These are phyloP conservation scores for Solanum dulcamara DNA, from an alignment of 257 asterid species.

Conservation along the genomic window DNA sequence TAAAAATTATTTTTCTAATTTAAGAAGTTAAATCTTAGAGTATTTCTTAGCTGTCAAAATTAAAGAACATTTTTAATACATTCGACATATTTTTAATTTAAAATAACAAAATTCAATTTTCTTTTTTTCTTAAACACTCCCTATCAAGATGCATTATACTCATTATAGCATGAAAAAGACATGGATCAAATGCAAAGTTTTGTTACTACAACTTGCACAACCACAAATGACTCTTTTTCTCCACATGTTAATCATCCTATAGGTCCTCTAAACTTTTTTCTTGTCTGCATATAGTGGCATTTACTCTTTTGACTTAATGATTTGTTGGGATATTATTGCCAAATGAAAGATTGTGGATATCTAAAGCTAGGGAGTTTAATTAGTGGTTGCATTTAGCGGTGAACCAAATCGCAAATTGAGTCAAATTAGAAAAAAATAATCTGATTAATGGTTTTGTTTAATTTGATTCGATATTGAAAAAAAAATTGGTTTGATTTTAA, in stretches of 20 bases:
- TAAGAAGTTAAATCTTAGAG: neutral
- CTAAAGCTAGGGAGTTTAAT: neutral
- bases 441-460: no score
- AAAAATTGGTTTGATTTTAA: no score
- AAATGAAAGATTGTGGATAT: neutral
- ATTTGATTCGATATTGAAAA: no score
- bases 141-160: neutral
- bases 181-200: neutral
- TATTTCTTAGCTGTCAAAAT: neutral
- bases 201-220: neutral
- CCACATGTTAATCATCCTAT: neutral
- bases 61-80: no score
- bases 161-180: neutral
- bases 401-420: no score
- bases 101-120: no score
- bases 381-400: neutral
- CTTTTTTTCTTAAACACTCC: neutral
- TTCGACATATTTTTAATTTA: no score
- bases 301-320: neutral
- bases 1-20: no score
- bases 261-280: neutral
- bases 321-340: neutral
- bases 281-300: neutral
- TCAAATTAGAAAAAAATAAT: no score
- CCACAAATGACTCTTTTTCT: neutral